These are phyloP conservation scores for Neobulgaria alba DNA, from an alignment of 2,329 filamentous ascomycete genomes.

Conservation along the genomic window DNA sequence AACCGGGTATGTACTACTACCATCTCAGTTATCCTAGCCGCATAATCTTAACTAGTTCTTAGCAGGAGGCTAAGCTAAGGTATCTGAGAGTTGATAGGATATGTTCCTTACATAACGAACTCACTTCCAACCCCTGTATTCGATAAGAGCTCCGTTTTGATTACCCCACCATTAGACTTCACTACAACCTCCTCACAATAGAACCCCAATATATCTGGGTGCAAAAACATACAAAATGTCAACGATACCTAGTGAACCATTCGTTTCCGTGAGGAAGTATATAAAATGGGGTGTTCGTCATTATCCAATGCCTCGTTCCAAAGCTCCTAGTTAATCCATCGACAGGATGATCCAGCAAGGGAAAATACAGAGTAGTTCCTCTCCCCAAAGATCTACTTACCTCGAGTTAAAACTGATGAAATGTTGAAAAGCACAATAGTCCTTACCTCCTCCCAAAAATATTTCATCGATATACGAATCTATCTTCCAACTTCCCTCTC, in stretches of 20 bases:
- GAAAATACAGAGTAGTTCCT: conserved; percentile 23
- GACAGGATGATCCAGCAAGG: conserved; percentile 16
- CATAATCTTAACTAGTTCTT: too few relatives aligned
- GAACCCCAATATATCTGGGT: not conserved
- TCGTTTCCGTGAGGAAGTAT: conserved; percentile 18
- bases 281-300: conserved; percentile 24
- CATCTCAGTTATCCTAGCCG: too few relatives aligned
- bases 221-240: not conserved
- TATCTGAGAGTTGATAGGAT: not conserved
- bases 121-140: not conserved
- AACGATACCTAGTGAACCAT: conserved; percentile 5
- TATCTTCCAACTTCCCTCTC: conserved; percentile 8
- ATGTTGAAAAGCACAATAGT: conserved; percentile 22
- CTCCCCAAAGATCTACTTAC: not conserved
- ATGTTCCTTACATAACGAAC: not conserved
- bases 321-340: not conserved
- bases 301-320: not conserved
- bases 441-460: conserved; percentile 23
- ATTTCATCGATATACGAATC: conserved; percentile 27
- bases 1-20: too few relatives aligned
- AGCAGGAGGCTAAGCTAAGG: not conserved
- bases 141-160: not conserved
- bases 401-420: not conserved
- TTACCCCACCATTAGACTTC: not conserved
- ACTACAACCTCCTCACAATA: not conserved